Conservation (phyloP, 139 green algal species). For the Edaphochlamys debaryana region DNA sequence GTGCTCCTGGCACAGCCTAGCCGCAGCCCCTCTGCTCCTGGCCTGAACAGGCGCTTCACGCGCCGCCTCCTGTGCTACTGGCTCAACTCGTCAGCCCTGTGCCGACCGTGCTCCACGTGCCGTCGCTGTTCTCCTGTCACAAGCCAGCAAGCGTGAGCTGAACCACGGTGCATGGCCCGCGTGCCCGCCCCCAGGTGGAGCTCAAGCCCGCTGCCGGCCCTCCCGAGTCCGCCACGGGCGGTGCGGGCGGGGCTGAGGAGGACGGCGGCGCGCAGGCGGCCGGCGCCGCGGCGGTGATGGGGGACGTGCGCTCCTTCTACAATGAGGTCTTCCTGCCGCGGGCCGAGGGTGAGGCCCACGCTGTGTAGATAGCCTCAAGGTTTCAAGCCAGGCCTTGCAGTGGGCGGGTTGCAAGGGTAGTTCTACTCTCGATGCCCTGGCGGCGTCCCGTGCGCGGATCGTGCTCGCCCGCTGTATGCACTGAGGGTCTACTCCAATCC, state of each 20-base stretch:
- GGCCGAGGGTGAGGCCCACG: neutral
- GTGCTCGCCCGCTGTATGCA: too few species aligned
- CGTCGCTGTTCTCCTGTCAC: too few species aligned
- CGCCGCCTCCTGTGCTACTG: too few species aligned
- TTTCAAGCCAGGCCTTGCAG: neutral
- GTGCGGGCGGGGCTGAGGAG: neutral
- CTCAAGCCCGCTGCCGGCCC: neutral
- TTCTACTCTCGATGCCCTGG: neutral
- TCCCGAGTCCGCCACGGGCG: neutral
- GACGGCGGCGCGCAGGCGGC: neutral
- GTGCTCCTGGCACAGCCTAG: too few species aligned
- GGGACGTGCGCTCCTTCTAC: constrained; percentile 24
- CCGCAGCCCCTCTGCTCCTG: too few species aligned
- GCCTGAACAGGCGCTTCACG: too few species aligned
- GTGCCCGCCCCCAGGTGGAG: neutral
- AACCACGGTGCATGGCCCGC: too few species aligned
- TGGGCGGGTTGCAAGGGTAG: neutral
- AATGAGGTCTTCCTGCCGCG: constrained; percentile 1
- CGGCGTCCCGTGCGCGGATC: too few species aligned
- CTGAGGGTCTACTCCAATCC: too few species aligned
- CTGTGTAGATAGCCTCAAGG: neutral
- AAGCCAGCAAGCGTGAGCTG: too few species aligned
- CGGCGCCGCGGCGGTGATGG: neutral
- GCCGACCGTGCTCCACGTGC: too few species aligned
- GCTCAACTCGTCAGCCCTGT: too few species aligned